Conservation (phyloP, 352 stramenopile genomes). For the Salisapilia sapeloensis region DNA sequence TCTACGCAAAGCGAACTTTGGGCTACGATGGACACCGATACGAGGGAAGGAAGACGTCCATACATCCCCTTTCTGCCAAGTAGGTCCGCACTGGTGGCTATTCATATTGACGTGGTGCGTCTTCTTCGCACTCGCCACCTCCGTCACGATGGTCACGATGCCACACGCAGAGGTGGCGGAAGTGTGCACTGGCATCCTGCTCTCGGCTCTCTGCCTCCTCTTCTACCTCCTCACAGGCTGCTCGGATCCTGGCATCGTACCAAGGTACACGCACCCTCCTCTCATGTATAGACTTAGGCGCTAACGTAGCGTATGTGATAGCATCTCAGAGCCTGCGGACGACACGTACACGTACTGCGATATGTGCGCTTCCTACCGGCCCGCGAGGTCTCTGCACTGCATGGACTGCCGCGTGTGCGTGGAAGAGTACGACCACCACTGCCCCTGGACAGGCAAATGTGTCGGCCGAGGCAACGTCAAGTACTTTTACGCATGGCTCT, state of each 20-base stretch:
- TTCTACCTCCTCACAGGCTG: constrained; percentile 65
- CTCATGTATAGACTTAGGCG: constrained; percentile 1
- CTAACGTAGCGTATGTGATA: constrained; percentile 1
- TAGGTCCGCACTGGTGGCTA: constrained; percentile 67
- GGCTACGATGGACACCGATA: constrained; percentile 14
- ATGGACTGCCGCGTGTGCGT: constrained; percentile 80
- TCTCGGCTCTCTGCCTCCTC: constrained; percentile 30
- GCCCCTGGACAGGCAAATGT: constrained; percentile 89
- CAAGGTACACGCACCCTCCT: constrained; percentile 7
- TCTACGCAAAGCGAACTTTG: constrained; percentile 32
- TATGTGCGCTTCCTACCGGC: constrained; percentile 61
- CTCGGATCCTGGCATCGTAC: constrained; percentile 52
- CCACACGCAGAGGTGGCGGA: constrained; percentile 22
- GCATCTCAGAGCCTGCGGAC: constrained; percentile 15
- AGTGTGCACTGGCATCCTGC: constrained; percentile 21
- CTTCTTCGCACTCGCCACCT: constrained; percentile 17
- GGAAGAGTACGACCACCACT: constrained; percentile 84
- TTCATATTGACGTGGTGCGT: constrained; percentile 43
- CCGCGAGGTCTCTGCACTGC: constrained; percentile 64
- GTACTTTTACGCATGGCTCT: constrained; percentile 31
- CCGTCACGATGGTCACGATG: constrained; percentile 32
- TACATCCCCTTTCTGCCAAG: neutral
- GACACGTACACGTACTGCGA: constrained; percentile 66
- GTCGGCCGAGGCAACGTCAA: constrained; percentile 80
- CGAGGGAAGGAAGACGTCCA: neutral